Base-by-base conservation (phyloP, 495 filamentous ascomycete genomes). In the Penicillium simplicissimum region DNA sequence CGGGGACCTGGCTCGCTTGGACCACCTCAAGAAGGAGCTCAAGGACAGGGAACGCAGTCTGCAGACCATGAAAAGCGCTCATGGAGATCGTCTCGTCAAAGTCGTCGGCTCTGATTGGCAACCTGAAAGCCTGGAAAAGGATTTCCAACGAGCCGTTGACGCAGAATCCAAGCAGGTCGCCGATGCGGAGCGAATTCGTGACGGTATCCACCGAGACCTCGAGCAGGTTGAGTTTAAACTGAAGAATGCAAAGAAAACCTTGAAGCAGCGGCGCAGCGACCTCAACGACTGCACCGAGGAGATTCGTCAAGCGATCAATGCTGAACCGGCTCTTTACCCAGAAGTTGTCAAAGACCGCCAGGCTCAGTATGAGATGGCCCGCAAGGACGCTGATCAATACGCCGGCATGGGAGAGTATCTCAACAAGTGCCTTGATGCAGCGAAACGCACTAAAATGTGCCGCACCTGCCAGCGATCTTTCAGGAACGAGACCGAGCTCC, bases 141-240 rank as follows among this genome's bases (percentile, higher is more conserved):
- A 88, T 17, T 96, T 91, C 58, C 88, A 94, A 66, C 76, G 70
- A 28, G 83, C 84, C 11, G 51, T 94, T 17, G 80, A 88, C 48
- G 75, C 79, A 65, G 81, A 85, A 66, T 79, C 71, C 11, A 73
- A 74, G 34, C 62, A 77, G 35, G 81, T 89, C 15, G 68, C 77
- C 17, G 85, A 91, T 49, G 83, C 86, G 3, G 86, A 90, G 66
- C 80, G 83, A 48, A 77, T 86, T 43, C 88, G 91, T 42, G 91
- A 96, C 52, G 78, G 79, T 23, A 80, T 85, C 9, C 86, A 81
- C 65, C 82, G 88, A 68, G 87, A 96, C 56, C 79, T 95, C 10
- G 88, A 92, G 67, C 87, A 93, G 55, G 73, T 91, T 21, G 87
- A 95, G 61, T 91, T 84, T 70, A 92, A 88, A 68, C 78, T 96